Base-by-base conservation (phyloP, 257 asterid species). In the Dorcoceras hygrometricum region DNA sequence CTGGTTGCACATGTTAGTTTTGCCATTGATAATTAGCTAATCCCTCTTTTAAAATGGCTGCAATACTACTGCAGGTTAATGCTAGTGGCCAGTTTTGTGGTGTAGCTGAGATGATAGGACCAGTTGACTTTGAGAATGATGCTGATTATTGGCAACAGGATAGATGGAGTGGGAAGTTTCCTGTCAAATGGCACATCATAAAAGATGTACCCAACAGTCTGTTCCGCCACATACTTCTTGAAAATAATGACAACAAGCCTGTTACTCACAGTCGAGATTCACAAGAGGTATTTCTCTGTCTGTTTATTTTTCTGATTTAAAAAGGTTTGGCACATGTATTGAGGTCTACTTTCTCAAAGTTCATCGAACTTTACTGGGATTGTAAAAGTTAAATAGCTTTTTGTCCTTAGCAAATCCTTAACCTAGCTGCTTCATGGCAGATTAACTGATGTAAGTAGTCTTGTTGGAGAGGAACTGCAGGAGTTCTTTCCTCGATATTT, bases 61-160 rank as follows among this genome's bases (percentile, higher is more conserved):
- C 71, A 58, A 67, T 62, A 50, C 20, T 54, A 65, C 65, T 84
- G 70, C 80, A 90, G 98, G 98, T 94, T 55, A 94, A 94, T 84
- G 97, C 98, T 51, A 94, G 98, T 76, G 99, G 96, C 22, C 99
- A 90, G 75, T 94, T 94, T 72, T 94, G 99, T 78, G 99, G 99
- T 58, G 83, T 94, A 68, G 99, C 99, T 14, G 98, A 94, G 87
- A 94, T 94, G 99, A 77, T 82, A 73, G 99, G 99, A 66, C 78
- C 87, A 29, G 89, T 94, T 73, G 95, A 94, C 79, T 94, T 94
- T 70, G 96, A 94, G 71, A 87, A 85, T 57, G 87, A 87, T 78
- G 98, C 99, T 22, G 93, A 94, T 68, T 86, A 94, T 89, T 94
- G 99, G 99, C 96, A 88, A 87, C 98, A 90, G 80, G 98, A 94